Percentiles rank a stretch among this genome's conserved stretches.
phyloP scores from a whole-genome alignment of 2,329 filamentous ascomycete species.

The Aspergillus ochraceus region DNA sequence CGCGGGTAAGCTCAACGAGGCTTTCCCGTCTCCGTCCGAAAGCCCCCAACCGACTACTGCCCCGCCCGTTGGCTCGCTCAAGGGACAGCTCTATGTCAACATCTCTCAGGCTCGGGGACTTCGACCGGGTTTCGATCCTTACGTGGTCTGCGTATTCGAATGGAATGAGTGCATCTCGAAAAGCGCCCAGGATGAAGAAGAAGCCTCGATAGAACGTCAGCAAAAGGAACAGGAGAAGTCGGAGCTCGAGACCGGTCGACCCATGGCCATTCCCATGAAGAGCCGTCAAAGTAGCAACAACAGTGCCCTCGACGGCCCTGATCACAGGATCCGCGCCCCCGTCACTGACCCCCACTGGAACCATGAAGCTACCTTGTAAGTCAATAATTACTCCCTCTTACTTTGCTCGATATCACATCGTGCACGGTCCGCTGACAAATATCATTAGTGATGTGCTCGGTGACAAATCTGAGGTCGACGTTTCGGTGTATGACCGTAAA shows the following conservation, averaged over 20 bases:
- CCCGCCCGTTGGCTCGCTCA: slow-evolving; percentile 68
- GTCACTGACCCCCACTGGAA: slow-evolving; percentile 92
- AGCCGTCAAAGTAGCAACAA: slow-evolving; percentile 97
- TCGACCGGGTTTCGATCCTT: slow-evolving; percentile 80
- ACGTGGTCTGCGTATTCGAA: slow-evolving; percentile 95
- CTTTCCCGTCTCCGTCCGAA: slow-evolving; percentile 30
- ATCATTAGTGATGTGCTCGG: slow-evolving; percentile 80
- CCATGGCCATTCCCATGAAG: slow-evolving; percentile 95
- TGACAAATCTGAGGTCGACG: slow-evolving; percentile 82
- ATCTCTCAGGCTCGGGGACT: slow-evolving; percentile 83
- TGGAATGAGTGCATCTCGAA: slow-evolving; percentile 94
- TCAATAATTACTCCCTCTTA: background rate
- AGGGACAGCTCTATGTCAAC: slow-evolving; percentile 86
- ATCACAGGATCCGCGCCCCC: slow-evolving; percentile 59
- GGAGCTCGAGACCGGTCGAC: slow-evolving; percentile 76
- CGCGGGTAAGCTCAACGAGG: slow-evolving; percentile 37
- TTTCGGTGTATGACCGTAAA: slow-evolving; percentile 88
- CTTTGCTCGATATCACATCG: background rate
- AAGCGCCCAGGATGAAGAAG: slow-evolving; percentile 66
- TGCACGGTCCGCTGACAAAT: slow-evolving; percentile 27
- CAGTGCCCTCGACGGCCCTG: slow-evolving; percentile 68
- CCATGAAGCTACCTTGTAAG: slow-evolving; percentile 92
- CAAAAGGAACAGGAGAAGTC: slow-evolving; percentile 60
- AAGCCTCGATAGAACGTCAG: slow-evolving; percentile 62
- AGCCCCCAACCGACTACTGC: slow-evolving; percentile 41